A percentile compares a stretch with the other conserved stretches of the same genome.
phyloP scores from a whole-genome alignment of 2,329 filamentous ascomycete species.

The Arthrobotrys megalospora region DNA sequence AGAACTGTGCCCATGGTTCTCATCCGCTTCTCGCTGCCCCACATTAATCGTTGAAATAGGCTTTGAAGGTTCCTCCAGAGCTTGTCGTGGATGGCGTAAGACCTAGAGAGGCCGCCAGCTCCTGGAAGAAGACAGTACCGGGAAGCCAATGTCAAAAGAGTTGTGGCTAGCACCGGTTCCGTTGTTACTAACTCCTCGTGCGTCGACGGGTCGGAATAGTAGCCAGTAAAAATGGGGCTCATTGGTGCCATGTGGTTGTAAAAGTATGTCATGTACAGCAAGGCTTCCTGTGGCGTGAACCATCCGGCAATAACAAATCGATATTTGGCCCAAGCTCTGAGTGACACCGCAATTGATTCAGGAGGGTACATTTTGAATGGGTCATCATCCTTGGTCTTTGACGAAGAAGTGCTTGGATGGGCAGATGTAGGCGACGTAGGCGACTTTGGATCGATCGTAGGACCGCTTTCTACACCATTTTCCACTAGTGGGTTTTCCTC shows the following conservation, averaged over 20 bases:
- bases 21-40: constrained; percentile 76
- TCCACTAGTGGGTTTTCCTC: constrained; percentile 42
- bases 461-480: constrained; percentile 22
- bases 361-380: constrained; percentile 59
- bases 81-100: constrained; percentile 93
- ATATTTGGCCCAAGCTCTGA: constrained; percentile 91
- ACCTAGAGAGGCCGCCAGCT: constrained; percentile 84
- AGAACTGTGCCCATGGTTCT: constrained; percentile 91
- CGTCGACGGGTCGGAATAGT: constrained; percentile 72
- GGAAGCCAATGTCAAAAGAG: constrained; percentile 90
- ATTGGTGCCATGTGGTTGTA: constrained; percentile 91
- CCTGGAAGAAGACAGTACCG: constrained; percentile 86
- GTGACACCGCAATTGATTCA: constrained; percentile 72
- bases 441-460: constrained; percentile 25
- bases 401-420: constrained; percentile 50
- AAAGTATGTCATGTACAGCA: constrained; percentile 95
- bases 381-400: constrained; percentile 55
- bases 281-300: constrained; percentile 94
- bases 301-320: constrained; percentile 96
- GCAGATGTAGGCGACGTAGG: constrained; percentile 48
- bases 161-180: constrained; percentile 92
- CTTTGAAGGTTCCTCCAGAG: constrained; percentile 93
- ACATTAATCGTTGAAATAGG: constrained; percentile 95
- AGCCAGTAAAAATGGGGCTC: constrained; percentile 90
- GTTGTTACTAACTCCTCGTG: constrained; percentile 86